These are phyloP conservation scores for Zopfia rhizophila DNA, from an alignment of 2,329 filamentous ascomycete species.

Conservation along the genomic window DNA sequence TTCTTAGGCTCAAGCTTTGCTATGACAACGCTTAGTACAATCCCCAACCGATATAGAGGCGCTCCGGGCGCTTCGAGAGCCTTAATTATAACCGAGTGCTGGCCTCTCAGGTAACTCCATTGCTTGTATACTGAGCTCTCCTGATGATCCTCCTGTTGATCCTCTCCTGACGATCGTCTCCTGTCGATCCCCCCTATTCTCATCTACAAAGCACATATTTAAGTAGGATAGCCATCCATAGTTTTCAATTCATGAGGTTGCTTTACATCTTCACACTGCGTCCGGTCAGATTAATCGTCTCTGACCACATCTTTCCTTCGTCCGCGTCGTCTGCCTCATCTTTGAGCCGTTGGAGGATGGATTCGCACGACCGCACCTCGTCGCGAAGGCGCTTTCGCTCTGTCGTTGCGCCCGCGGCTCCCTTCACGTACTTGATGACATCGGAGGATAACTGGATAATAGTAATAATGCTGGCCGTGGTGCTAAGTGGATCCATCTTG, in stretches of 20 bases:
- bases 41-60: slow-evolving; percentile 9
- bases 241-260: too few species aligned
- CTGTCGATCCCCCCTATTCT: too few species aligned
- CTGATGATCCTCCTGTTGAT: too few species aligned
- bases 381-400: slow-evolving; percentile 27
- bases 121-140: too few species aligned
- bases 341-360: slow-evolving; percentile 10
- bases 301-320: slow-evolving; percentile 9
- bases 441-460: slow-evolving; percentile 32
- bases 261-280: too few species aligned
- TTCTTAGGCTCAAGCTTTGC: slow-evolving; percentile 4
- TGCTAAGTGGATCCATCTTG: too few species aligned
- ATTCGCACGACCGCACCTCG: slow-evolving; percentile 7
- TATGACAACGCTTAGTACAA: background rate
- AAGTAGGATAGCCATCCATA: too few species aligned
- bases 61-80: slow-evolving; percentile 3
- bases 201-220: too few species aligned
- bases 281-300: too few species aligned
- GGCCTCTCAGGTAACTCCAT: too few species aligned
- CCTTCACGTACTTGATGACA: slow-evolving; percentile 30
- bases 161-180: too few species aligned
- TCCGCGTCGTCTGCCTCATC: slow-evolving; percentile 15
- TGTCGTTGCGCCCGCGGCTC: slow-evolving; percentile 30
- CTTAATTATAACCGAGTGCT: too few species aligned
- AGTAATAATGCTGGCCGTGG: slow-evolving; percentile 38